Conservation (phyloP, 129 eudicot species). For the Helianthus annuus region DNA sequence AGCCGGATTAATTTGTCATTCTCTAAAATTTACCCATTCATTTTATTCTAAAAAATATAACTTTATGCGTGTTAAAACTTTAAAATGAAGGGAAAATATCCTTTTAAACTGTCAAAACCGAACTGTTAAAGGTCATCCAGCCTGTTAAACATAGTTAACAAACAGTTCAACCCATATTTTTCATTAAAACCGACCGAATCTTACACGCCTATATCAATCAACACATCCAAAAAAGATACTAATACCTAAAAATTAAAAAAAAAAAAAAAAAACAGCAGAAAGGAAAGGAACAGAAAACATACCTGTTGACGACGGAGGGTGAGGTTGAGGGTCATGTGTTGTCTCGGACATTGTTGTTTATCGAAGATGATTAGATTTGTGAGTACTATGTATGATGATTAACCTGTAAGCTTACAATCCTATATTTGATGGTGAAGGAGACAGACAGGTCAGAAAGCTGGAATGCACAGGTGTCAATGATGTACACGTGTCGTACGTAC, state of each 20-base stretch:
- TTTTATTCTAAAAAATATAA: no score
- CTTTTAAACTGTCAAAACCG: no score
- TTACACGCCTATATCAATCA: no score
- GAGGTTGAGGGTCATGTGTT: background rate
- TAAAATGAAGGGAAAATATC: no score
- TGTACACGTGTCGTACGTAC: conserved; percentile 25
- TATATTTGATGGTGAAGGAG: conserved; percentile 4
- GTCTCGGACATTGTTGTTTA: conserved; percentile 15
- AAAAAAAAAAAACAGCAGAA: background rate
- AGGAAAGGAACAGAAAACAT: background rate
- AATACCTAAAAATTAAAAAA: background rate
- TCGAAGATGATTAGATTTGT: conserved; percentile 1
- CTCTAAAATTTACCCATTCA: no score
- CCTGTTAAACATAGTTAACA: no score
- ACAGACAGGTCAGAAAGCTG: conserved; percentile 7
- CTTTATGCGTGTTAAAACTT: no score
- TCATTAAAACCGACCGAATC: no score
- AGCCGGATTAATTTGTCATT: no score
- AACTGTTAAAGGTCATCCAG: no score
- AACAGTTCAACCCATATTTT: no score
- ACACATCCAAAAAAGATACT: no score
- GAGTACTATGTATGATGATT: background rate
- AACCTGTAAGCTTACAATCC: background rate
- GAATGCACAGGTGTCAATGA: conserved; percentile 20
- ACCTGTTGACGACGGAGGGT: background rate